A percentile compares a stretch with the other conserved stretches of the same genome.
phyloP scores from a whole-genome alignment of 2,329 filamentous ascomycete genomes.

The Aspergillus sergii region DNA sequence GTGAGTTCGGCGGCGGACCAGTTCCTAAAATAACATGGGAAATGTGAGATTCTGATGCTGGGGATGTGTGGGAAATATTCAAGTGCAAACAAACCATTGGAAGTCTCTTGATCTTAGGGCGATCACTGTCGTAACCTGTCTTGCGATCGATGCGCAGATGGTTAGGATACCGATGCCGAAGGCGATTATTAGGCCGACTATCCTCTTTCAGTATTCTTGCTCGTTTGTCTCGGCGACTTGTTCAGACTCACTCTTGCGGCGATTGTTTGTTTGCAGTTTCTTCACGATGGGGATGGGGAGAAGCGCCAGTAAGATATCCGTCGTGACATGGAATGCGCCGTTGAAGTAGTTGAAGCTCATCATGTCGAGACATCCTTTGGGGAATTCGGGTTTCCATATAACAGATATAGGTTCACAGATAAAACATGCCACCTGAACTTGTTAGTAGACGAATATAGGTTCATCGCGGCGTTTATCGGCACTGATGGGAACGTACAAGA shows the following conservation, averaged over 20 bases:
- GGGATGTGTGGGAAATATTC: not conserved
- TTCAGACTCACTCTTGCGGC: not conserved
- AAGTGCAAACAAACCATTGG: not conserved
- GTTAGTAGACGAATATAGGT: not conserved
- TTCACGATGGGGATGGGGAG: not conserved
- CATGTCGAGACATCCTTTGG: not conserved
- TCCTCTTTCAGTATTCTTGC: not conserved
- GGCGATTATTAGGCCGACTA: not conserved
- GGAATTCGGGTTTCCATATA: not conserved
- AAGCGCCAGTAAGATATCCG: not conserved
- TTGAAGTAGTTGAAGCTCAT: not conserved
- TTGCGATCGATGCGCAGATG: not conserved
- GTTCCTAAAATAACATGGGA: not conserved
- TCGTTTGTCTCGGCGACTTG: not conserved
- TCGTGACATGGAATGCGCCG: not conserved
- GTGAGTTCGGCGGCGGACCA: slow-evolving; percentile 1
- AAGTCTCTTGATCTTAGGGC: not conserved
- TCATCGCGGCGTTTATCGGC: not conserved
- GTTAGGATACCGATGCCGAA: slow-evolving; percentile 2
- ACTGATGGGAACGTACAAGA: not conserved
- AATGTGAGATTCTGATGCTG: not conserved
- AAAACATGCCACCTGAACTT: not conserved
- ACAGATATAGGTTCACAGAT: not conserved
- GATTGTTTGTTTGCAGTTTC: not conserved
- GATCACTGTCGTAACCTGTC: not conserved